Evolutionary conservation across 805 yeast species (phyloP), one percentile per base, ranked within the genome.

Genomic region (Kazachstania kunashirensis): DNA sequence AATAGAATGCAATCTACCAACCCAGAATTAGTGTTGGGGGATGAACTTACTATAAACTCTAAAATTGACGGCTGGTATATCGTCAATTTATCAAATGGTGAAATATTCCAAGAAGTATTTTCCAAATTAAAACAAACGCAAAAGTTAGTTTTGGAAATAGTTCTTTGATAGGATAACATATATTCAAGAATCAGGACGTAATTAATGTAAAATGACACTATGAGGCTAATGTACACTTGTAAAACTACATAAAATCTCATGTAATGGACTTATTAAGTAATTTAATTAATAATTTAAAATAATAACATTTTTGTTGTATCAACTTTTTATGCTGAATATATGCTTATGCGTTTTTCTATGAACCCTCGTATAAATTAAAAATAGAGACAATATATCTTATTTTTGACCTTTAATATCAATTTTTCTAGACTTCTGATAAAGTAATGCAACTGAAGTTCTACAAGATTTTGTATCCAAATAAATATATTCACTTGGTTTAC

Each of bases 321-420:
- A n/a, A n/a, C n/a, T n/a, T n/a, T n/a, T n/a, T n/a, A n/a, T n/a
- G 32, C n/a, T 19, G 11, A 28, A 12, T 15, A 28, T 9, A 28
- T 21, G 14, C 13, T 21, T 11, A 24, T 23, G 15, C 15, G 15
- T 18, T 11, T 30, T 13, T n/a, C n/a, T n/a, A n/a, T n/a, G n/a
- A n/a, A n/a, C 28, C 24, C 24, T 21, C 24, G 24, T 21, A 8
- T 21, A 11, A 8, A 24, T n/a, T 24, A 24, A 24, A n/a, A 24
- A 24, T 23, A 23, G 12, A 3, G 7, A 17, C 10, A 13, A 19
- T n/a, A 29, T 6, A 7, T 5, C 6, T 16, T 39, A 47, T 29
- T 44, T 43, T 59, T 88, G 96, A 1, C 97, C 97, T 64, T 88
- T 88, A 43, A 89, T 86, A 53, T 88, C 96, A 11, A 88, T 77